phyloP scores from a whole-genome alignment of 495 filamentous ascomycete genomes.

The Melanomma pulvis-pyrius region DNA sequence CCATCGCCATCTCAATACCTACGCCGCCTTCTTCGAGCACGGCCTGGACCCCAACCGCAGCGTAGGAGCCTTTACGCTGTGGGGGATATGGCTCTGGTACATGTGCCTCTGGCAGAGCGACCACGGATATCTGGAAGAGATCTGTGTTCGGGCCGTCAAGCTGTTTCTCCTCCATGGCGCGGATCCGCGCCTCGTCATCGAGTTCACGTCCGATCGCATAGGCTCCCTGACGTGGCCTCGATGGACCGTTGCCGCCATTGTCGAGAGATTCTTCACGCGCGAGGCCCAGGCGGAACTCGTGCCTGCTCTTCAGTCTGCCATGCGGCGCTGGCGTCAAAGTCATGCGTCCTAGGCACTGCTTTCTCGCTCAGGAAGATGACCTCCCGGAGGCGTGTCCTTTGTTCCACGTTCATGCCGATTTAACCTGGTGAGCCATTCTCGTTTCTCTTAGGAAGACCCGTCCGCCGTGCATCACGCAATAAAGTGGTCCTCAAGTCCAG shows the following conservation, averaged over 20 bases:
- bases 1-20: not conserved
- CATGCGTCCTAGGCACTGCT: no score
- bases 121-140: not conserved
- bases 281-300: not conserved
- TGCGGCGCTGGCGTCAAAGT: no score
- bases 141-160: not conserved
- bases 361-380: no score
- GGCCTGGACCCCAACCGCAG: not conserved
- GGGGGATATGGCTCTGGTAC: not conserved
- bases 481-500: no score
- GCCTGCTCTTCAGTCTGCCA: no score
- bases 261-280: not conserved
- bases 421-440: no score
- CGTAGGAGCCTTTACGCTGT: no score
- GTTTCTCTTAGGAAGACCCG: no score
- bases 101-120: not conserved
- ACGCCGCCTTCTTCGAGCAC: not conserved
- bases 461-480: no score
- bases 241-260: not conserved
- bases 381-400: no score
- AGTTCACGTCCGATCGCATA: not conserved
- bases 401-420: no score
- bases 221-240: not conserved
- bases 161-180: not conserved
- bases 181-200: not conserved